Conservation (phyloP, 139 green algal species). For the Dunaliella sp. region DNA sequence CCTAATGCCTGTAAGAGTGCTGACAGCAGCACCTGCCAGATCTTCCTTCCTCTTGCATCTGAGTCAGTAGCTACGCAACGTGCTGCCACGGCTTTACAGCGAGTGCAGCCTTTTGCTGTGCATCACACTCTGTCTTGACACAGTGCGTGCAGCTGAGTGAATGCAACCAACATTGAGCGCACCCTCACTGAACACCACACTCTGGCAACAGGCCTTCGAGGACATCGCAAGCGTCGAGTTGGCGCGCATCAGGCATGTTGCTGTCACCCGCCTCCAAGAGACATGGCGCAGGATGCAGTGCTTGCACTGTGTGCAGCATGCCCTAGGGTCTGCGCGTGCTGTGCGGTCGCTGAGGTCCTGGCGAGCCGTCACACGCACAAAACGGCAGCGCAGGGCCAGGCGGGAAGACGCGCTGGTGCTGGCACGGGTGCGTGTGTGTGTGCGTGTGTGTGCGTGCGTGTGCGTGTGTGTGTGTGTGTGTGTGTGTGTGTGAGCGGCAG, state of each 20-base stretch:
- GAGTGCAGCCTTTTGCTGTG: too few species aligned
- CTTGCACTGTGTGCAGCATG: background rate
- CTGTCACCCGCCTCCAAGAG: background rate
- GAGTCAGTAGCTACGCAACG: too few species aligned
- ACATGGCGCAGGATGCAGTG: background rate
- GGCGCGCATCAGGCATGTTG: background rate
- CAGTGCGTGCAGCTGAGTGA: too few species aligned
- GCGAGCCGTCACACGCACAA: background rate
- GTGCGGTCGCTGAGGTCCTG: background rate
- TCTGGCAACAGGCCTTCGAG: slow-evolving; percentile 1
- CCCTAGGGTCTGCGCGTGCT: background rate
- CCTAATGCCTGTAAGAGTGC: too few species aligned
- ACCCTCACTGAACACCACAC: too few species aligned
- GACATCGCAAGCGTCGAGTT: background rate
- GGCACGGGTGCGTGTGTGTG: background rate
- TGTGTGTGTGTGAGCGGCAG: background rate
- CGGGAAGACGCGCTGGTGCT: background rate
- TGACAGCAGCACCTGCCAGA: too few species aligned
- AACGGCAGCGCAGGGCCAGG: background rate
- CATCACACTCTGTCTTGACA: too few species aligned
- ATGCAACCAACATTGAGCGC: too few species aligned
- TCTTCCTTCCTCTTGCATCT: too few species aligned
- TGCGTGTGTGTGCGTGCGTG: background rate
- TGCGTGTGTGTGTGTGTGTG: background rate
- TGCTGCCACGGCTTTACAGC: too few species aligned